A percentile compares a stretch with the other conserved stretches of the same genome.
Conservation (phyloP, 345 rosid genomes). For the Citrus sp. region DNA sequence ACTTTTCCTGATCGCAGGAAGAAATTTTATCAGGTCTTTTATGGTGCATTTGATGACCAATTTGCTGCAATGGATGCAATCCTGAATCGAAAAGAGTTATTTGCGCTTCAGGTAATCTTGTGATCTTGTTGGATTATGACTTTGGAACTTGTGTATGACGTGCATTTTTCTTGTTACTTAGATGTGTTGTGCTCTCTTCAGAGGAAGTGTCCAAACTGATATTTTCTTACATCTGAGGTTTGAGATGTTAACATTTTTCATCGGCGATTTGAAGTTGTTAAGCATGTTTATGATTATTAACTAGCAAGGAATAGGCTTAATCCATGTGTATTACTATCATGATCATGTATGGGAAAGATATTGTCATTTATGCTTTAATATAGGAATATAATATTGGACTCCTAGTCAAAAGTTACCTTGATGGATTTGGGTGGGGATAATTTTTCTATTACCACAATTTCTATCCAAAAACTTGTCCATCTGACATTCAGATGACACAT, state of each 20-base stretch:
- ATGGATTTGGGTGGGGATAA: neutral
- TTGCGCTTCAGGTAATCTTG: conserved; percentile 62
- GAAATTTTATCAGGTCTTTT: conserved; percentile 69
- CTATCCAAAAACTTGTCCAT: neutral
- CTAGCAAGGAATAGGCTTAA: neutral
- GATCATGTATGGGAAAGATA: neutral
- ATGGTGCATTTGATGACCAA: conserved; percentile 80
- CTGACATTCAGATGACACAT: neutral
- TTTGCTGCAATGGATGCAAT: conserved; percentile 86
- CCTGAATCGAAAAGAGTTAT: conserved; percentile 66
- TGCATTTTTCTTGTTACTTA: neutral
- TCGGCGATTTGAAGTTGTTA: neutral
- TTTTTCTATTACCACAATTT: neutral
- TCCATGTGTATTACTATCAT: neutral
- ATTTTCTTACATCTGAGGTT: neutral
- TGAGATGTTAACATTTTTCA: neutral
- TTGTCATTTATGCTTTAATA: neutral
- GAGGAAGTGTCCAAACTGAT: neutral
- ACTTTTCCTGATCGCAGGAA: conserved; percentile 44
- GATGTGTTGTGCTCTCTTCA: neutral
- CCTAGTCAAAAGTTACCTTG: neutral
- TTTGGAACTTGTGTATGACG: neutral
- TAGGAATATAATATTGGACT: neutral
- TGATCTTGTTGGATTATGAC: conserved; percentile 6
- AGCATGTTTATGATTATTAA: neutral